A percentile compares a stretch with the other conserved stretches of the same genome.
phyloP scores from a whole-genome alignment of 2,329 filamentous ascomycete species.

The Curvularia spicifera region DNA sequence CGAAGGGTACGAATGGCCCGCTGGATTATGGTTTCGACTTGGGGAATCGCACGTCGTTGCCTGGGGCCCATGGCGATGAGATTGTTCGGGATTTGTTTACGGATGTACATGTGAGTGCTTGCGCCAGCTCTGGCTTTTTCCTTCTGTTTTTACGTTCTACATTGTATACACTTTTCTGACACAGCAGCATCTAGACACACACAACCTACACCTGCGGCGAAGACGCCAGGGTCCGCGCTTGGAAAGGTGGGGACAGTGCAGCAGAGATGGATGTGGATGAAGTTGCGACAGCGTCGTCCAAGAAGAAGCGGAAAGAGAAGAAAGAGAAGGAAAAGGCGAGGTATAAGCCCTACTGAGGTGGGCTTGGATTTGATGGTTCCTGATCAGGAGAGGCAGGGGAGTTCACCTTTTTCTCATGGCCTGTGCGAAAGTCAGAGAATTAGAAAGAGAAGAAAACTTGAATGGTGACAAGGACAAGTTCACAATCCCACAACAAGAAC shows the following conservation, averaged over 20 bases:
- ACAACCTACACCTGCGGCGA: conserved; percentile 58
- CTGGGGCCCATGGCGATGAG: conserved; percentile 57
- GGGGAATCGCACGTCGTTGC: conserved; percentile 37
- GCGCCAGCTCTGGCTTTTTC: neutral
- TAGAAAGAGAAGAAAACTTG: neutral
- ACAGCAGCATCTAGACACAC: conserved; percentile 26
- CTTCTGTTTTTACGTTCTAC: neutral
- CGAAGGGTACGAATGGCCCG: conserved; percentile 27
- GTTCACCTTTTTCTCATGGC: neutral
- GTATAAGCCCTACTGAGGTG: conserved; percentile 48
- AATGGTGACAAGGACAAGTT: neutral
- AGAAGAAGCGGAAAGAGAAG: conserved; percentile 37
- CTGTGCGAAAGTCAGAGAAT: neutral
- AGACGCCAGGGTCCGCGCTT: conserved; percentile 55
- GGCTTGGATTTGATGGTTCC: neutral
- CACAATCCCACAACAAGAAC: neutral
- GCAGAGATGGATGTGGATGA: conserved; percentile 39
- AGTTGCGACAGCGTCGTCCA: conserved; percentile 21
- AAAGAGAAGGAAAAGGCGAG: conserved; percentile 45
- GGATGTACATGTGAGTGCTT: conserved; percentile 41
- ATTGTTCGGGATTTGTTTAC: conserved; percentile 56
- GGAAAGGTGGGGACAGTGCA: conserved; percentile 41
- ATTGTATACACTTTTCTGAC: no score
- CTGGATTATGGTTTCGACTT: conserved; percentile 42
- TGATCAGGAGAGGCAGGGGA: neutral